Conservation (phyloP, 352 stramenopile species). For the Saprolegnia diclina region DNA sequence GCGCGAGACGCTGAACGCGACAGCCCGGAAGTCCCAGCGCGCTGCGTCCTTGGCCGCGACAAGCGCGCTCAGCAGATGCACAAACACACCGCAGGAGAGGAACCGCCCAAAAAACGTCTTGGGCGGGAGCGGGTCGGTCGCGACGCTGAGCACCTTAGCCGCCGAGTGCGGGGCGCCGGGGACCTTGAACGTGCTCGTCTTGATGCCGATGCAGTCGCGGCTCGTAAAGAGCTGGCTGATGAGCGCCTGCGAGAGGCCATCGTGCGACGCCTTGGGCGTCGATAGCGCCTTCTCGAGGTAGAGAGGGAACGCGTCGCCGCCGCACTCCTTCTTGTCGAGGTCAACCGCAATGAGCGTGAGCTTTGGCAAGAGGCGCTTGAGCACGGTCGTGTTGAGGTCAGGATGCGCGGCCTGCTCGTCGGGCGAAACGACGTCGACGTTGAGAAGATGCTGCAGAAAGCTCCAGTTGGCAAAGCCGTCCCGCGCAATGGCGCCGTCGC, state of each 20-base stretch:
- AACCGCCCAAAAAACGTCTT: slow-evolving; percentile 18
- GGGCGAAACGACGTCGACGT: slow-evolving; percentile 2
- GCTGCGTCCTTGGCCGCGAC: neutral
- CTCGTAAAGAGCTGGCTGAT: slow-evolving; percentile 5
- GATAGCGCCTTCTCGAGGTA: slow-evolving; percentile 19
- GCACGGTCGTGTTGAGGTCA: neutral
- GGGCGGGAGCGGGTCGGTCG: neutral
- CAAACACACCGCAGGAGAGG: slow-evolving; percentile 13
- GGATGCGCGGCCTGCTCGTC: neutral
- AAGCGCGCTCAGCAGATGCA: slow-evolving; percentile 10
- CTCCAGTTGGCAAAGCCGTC: slow-evolving; percentile 14
- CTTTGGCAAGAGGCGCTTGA: slow-evolving; percentile 21
- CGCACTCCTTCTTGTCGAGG: slow-evolving; percentile 22
- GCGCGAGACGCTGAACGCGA: neutral
- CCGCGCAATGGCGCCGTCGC: neutral
- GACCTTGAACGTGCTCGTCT: slow-evolving; percentile 16
- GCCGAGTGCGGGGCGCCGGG: slow-evolving; percentile 1
- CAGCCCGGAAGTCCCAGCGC: neutral
- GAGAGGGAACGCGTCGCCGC: slow-evolving; percentile 12
- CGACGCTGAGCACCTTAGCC: slow-evolving; percentile 3
- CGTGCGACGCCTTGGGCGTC: neutral
- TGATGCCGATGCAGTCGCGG: slow-evolving; percentile 23
- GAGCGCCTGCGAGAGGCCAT: neutral
- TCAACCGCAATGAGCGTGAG: slow-evolving; percentile 19
- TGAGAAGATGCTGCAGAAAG: slow-evolving; percentile 3